These are phyloP conservation scores for Misopates orontium DNA, from an alignment of 257 asterid species.

Conservation along the genomic window DNA sequence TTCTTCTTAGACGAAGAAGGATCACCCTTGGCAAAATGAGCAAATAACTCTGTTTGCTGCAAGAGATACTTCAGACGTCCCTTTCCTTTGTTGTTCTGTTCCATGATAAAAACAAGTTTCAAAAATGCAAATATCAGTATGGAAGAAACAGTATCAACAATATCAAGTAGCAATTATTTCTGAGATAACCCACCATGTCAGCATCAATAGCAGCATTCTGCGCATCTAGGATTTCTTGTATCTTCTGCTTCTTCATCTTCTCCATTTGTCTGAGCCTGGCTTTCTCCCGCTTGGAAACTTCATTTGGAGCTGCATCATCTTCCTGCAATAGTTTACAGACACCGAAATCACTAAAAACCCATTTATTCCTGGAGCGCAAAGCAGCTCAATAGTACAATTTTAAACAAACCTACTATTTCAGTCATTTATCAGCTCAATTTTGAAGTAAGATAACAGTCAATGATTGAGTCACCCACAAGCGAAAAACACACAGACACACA, in stretches of 20 bases:
- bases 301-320: constrained; percentile 48
- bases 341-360: not conserved
- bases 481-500: no score
- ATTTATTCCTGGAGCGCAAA: not conserved
- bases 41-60: constrained; percentile 96
- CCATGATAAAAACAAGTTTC: constrained; percentile 27
- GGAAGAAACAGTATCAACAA: not conserved
- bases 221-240: constrained; percentile 82
- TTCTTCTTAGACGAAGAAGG: constrained; percentile 68
- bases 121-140: constrained; percentile 9
- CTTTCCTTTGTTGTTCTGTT: constrained; percentile 89
- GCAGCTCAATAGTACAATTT: no score
- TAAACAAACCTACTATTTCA: not conserved
- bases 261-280: constrained; percentile 80
- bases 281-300: constrained; percentile 70
- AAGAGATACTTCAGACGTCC: constrained; percentile 92
- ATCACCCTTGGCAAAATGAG: constrained; percentile 96
- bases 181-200: constrained; percentile 67
- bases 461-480: no score
- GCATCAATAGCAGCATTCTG: constrained; percentile 96
- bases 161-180: constrained; percentile 3
- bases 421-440: not conserved
- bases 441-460: constrained; percentile 6
- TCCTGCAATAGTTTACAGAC: constrained; percentile 44
- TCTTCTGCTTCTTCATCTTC: constrained; percentile 74